Conservation (phyloP, 768 basidiomycete species). For the Lyophyllum shimeji region DNA sequence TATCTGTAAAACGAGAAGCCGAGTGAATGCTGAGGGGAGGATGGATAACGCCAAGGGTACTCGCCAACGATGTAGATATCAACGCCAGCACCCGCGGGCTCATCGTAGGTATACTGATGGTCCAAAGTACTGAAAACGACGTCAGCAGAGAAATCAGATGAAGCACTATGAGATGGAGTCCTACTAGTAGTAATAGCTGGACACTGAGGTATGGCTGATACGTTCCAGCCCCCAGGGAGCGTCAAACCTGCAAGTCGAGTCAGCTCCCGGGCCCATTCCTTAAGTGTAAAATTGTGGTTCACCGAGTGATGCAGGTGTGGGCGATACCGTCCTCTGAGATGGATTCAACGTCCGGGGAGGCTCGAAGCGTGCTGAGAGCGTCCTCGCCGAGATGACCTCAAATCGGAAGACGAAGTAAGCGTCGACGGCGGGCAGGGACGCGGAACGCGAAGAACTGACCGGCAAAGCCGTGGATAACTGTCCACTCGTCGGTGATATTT, state of each 20-base stretch:
- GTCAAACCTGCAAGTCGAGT: slow-evolving; percentile 18
- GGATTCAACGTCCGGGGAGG: slow-evolving; percentile 20
- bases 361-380: slow-evolving; percentile 20
- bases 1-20: slow-evolving; percentile 17
- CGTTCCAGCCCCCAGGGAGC: slow-evolving; percentile 33
- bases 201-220: slow-evolving; percentile 16
- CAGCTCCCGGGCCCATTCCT: no score
- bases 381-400: slow-evolving; percentile 15
- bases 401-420: background rate
- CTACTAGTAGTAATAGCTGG: slow-evolving; percentile 12
- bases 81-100: slow-evolving; percentile 15
- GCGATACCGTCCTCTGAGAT: slow-evolving; percentile 24
- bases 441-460: slow-evolving; percentile 14
- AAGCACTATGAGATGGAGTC: background rate
- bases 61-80: slow-evolving; percentile 41
- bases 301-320: slow-evolving; percentile 23
- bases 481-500: slow-evolving; percentile 22
- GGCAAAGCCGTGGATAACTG: slow-evolving; percentile 30
- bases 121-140: slow-evolving; percentile 5
- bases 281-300: background rate
- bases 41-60: slow-evolving; percentile 1
- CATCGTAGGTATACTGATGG: slow-evolving; percentile 13
- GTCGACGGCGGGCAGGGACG: background rate
- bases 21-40: background rate
- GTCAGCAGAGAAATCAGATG: background rate